Evolutionary conservation across 1,139 yeast genomes (phyloP).

Genomic region (Blastobotrys indianensis): DNA sequence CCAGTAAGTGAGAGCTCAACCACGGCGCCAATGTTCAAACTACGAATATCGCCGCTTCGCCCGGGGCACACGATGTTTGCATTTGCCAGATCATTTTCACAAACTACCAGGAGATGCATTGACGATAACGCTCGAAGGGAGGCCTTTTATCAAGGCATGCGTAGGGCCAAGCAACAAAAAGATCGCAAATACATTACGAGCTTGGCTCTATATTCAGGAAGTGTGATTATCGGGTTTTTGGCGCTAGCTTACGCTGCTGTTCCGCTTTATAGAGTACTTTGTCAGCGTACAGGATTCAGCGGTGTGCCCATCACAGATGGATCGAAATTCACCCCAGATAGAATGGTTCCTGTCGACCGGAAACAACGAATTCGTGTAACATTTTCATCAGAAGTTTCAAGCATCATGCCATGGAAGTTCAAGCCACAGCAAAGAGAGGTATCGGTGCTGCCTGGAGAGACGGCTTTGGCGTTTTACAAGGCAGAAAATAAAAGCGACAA

Average conservation of each 20-base stretch:
- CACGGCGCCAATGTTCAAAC: no score
- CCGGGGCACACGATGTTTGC: no score
- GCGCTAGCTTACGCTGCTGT: slow-evolving; percentile 89
- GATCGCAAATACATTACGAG: slow-evolving; percentile 39
- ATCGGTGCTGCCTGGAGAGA: slow-evolving; percentile 92
- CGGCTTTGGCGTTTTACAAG: slow-evolving; percentile 91
- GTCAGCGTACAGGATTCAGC: slow-evolving; percentile 94
- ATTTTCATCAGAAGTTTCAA: slow-evolving; percentile 89
- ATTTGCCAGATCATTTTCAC: neutral
- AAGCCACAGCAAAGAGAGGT: slow-evolving; percentile 94
- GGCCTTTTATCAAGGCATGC: slow-evolving; percentile 27
- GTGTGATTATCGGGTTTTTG: slow-evolving; percentile 64
- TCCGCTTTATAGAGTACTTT: slow-evolving; percentile 83
- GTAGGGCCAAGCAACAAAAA: slow-evolving; percentile 30
- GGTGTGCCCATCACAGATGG: slow-evolving; percentile 91
- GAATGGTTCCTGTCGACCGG: slow-evolving; percentile 81
- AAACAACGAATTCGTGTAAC: slow-evolving; percentile 73
- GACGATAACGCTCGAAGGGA: slow-evolving; percentile 14
- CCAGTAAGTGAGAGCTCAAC: neutral
- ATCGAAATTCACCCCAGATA: slow-evolving; percentile 76
- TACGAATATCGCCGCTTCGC: no score
- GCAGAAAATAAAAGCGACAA: slow-evolving; percentile 82
- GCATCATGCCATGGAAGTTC: slow-evolving; percentile 91
- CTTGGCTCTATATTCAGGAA: slow-evolving; percentile 64
- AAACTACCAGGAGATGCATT: neutral